These are phyloP conservation scores for Metschnikowia santaceciliae DNA, from an alignment of 805 yeast genomes.

Conservation along the genomic window DNA sequence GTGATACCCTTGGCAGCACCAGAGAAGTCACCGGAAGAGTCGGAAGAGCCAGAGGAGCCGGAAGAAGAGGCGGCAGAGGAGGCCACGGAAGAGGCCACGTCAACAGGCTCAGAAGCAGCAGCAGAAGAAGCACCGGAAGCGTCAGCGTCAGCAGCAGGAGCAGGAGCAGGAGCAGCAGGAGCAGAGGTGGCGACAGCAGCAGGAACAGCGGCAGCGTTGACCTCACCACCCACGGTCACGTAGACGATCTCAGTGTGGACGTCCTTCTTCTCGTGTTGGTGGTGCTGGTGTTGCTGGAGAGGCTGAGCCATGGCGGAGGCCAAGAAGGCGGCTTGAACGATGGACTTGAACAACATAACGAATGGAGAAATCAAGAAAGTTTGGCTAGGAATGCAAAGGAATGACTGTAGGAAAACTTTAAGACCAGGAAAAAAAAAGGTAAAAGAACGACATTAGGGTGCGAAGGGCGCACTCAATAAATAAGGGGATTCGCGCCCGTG, in stretches of 20 bases:
- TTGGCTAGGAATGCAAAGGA: constrained; percentile 21
- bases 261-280: constrained; percentile 49
- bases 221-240: constrained; percentile 43
- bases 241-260: constrained; percentile 48
- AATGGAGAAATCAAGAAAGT: constrained; percentile 18
- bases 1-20: constrained; percentile 66
- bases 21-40: constrained; percentile 24
- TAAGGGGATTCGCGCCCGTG: neutral
- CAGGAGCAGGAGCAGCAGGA: neutral
- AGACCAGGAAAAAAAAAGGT: constrained; percentile 13
- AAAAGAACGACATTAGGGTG: neutral
- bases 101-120: neutral
- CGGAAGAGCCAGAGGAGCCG: constrained; percentile 7
- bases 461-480: constrained; percentile 3
- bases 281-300: constrained; percentile 47
- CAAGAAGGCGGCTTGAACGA: constrained; percentile 47
- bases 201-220: constrained; percentile 15
- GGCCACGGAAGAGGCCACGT: constrained; percentile 10
- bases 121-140: constrained; percentile 15
- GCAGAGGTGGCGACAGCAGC: constrained; percentile 26
- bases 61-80: constrained; percentile 11
- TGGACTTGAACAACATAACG: constrained; percentile 46
- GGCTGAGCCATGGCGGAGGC: constrained; percentile 58
- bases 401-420: constrained; percentile 30
- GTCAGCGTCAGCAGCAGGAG: constrained; percentile 7